Percentiles rank a stretch among this genome's conserved stretches.
Conservation (phyloP, 805 yeast species). For the Zygotorulaspora sp. region DNA sequence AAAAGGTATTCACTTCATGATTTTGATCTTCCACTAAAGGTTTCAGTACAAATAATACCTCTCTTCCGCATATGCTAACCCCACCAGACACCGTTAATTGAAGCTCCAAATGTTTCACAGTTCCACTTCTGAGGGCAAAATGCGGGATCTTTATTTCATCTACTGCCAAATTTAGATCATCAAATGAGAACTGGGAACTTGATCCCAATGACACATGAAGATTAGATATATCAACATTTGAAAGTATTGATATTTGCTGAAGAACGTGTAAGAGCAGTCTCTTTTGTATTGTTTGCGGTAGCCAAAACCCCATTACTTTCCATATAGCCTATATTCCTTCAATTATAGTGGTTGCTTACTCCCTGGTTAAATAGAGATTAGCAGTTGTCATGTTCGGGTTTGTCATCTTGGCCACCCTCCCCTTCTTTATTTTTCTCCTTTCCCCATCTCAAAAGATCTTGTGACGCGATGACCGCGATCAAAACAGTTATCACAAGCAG, state of each 20-base stretch:
- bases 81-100: constrained; percentile 68
- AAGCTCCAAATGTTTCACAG: constrained; percentile 49
- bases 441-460: constrained; percentile 1
- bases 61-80: constrained; percentile 54
- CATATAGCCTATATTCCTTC: neutral
- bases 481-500: too few relatives aligned
- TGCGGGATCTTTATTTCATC: constrained; percentile 68
- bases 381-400: too few relatives aligned
- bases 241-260: constrained; percentile 75
- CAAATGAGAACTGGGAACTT: constrained; percentile 45
- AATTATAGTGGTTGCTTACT: neutral
- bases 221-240: constrained; percentile 76
- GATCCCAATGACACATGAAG: constrained; percentile 74
- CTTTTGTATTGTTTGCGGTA: constrained; percentile 82
- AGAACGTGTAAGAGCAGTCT: constrained; percentile 73
- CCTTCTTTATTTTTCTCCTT: neutral
- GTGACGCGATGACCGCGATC: constrained; percentile 2
- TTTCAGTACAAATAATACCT: constrained; percentile 42
- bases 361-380: too few relatives aligned
- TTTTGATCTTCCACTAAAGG: constrained; percentile 22
- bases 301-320: constrained; percentile 46
- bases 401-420: too few relatives aligned
- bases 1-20: constrained; percentile 36
- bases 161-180: constrained; percentile 66
- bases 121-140: constrained; percentile 56